Percentiles rank a stretch among this genome's conserved stretches.
These are phyloP conservation scores for Aspergillus sp. DNA, from an alignment of 2,329 filamentous ascomycete species.

Conservation along the genomic window DNA sequence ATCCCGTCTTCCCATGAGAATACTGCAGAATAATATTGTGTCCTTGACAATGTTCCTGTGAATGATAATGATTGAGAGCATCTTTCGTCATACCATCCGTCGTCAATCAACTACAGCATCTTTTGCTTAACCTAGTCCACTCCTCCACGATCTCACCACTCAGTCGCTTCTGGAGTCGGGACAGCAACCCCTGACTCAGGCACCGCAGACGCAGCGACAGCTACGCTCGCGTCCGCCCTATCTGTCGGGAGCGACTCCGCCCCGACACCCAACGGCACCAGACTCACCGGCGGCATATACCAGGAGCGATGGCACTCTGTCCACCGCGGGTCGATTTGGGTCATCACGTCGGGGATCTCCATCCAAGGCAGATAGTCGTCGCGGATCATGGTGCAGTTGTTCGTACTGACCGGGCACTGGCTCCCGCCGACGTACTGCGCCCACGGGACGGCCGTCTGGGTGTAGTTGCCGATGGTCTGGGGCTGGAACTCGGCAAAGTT, in stretches of 20 bases:
- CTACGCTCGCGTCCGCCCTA: background rate
- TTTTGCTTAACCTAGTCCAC: too few relatives aligned
- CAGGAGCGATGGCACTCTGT: constrained; percentile 17
- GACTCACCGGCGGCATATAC: constrained; percentile 23
- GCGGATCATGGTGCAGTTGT: constrained; percentile 19
- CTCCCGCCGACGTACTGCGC: constrained; percentile 18
- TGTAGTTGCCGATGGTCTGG: constrained; percentile 18
- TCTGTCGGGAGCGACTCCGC: background rate
- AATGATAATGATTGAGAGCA: too few relatives aligned
- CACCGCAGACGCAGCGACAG: constrained; percentile 1
- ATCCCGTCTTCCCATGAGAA: too few relatives aligned
- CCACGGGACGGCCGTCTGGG: constrained; percentile 20
- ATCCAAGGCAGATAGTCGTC: constrained; percentile 23
- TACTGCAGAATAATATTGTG: too few relatives aligned
- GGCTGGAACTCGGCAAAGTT: constrained; percentile 21
- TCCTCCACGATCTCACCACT: too few relatives aligned
- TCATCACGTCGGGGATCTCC: constrained; percentile 17
- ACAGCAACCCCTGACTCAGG: constrained; percentile 1
- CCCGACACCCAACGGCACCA: constrained; percentile 12
- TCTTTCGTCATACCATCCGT: too few relatives aligned
- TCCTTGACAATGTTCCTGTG: too few relatives aligned
- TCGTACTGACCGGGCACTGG: constrained; percentile 16
- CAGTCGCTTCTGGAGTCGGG: constrained; percentile 1
- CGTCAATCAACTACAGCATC: too few relatives aligned
- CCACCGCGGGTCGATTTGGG: constrained; percentile 18